Conservation (phyloP, 352 stramenopile genomes). For the Phytophthora hibernalis region DNA sequence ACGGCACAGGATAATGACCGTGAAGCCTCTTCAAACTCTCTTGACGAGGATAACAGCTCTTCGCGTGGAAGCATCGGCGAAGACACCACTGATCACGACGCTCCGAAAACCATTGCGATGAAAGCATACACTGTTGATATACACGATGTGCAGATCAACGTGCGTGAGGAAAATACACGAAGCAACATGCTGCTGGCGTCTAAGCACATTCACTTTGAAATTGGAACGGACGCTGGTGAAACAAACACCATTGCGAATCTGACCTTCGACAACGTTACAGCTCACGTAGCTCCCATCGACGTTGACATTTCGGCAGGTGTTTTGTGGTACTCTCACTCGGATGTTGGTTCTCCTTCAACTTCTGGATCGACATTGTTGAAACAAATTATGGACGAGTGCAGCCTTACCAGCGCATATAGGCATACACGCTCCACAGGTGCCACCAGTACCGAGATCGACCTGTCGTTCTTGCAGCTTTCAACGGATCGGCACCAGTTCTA, state of each 20-base stretch:
- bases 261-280: slow-evolving; percentile 73
- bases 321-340: slow-evolving; percentile 70
- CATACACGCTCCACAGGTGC: slow-evolving; percentile 49
- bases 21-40: slow-evolving; percentile 21
- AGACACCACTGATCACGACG: slow-evolving; percentile 23
- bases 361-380: slow-evolving; percentile 57
- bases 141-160: slow-evolving; percentile 83
- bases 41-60: slow-evolving; percentile 23
- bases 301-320: slow-evolving; percentile 78
- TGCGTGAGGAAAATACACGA: slow-evolving; percentile 67
- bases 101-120: slow-evolving; percentile 47
- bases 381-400: slow-evolving; percentile 84
- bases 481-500: slow-evolving; percentile 86
- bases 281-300: slow-evolving; percentile 75
- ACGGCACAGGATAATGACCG: slow-evolving; percentile 28
- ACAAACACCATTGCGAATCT: slow-evolving; percentile 64
- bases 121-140: slow-evolving; percentile 84
- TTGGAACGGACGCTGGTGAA: slow-evolving; percentile 55
- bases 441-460: slow-evolving; percentile 62
- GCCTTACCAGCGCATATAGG: slow-evolving; percentile 63
- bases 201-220: slow-evolving; percentile 80
- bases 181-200: slow-evolving; percentile 78
- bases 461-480: slow-evolving; percentile 78
- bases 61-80: slow-evolving; percentile 16
- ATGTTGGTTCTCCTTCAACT: slow-evolving; percentile 10